Evolutionary conservation across 352 stramenopile species (phyloP).

Genomic region (Thraustochytrium striatum): DNA sequence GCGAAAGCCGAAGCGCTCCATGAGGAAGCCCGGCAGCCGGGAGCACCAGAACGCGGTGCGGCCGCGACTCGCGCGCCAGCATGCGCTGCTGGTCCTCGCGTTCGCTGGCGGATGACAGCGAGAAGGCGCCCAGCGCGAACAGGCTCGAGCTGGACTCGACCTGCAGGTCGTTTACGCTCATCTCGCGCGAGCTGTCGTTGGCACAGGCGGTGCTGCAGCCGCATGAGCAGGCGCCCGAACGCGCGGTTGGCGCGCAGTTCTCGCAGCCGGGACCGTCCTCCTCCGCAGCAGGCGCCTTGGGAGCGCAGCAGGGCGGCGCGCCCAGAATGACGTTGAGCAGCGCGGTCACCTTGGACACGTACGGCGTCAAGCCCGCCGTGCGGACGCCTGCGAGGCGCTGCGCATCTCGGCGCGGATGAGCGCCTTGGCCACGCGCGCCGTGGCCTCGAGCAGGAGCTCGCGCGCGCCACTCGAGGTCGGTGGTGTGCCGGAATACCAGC

Average conservation of each 20-base stretch:
- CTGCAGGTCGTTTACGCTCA: too few species aligned
- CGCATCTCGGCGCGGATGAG: constrained; percentile 14
- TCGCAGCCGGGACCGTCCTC: neutral
- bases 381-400: neutral
- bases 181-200: neutral
- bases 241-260: neutral
- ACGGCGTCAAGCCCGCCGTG: constrained; percentile 23
- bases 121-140: too few species aligned
- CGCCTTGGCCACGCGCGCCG: neutral
- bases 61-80: too few species aligned
- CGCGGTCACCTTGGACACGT: neutral
- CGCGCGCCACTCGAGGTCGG: neutral
- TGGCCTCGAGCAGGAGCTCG: constrained; percentile 24
- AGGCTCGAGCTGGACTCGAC: too few species aligned
- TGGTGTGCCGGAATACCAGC: neutral
- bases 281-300: neutral
- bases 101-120: too few species aligned
- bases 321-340: constrained; percentile 17
- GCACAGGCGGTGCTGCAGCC: neutral
- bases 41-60: constrained; percentile 13
- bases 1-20: neutral
- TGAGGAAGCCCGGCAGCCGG: neutral
- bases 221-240: constrained; percentile 1
- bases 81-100: too few species aligned
- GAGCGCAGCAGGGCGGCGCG: neutral